Conservation (phyloP, 1,284 basidiomycete genomes). For the Cryptococcus hybrid region DNA sequence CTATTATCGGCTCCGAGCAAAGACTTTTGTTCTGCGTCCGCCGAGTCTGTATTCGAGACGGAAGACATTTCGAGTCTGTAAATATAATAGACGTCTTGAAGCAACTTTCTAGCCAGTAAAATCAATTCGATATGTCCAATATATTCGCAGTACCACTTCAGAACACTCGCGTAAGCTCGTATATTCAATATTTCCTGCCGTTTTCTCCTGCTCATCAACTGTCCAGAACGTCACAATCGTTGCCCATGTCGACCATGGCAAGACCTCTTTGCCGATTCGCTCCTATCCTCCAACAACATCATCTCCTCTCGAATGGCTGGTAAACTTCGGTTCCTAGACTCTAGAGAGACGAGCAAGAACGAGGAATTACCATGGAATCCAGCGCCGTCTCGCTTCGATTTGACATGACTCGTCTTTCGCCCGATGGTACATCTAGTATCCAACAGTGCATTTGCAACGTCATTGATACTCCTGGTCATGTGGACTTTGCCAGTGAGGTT, state of each 20-base stretch:
- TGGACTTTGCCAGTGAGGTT: conserved; percentile 97
- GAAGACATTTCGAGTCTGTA: not conserved
- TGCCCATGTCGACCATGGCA: conserved; percentile 65
- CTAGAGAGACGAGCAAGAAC: conserved; percentile 93
- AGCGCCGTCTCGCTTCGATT: conserved; percentile 88
- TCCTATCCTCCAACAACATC: conserved; percentile 96
- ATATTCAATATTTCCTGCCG: not conserved
- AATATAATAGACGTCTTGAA: too few species aligned
- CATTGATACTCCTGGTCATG: conserved; percentile 98
- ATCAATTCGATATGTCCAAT: conserved; percentile 25
- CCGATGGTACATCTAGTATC: conserved; percentile 35
- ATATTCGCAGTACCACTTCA: conserved; percentile 45
- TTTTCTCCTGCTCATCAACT: not conserved
- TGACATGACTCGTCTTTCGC: conserved; percentile 60
- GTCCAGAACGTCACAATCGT: conserved; percentile 50
- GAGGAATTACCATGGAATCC: conserved; percentile 99
- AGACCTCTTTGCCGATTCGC: conserved; percentile 92
- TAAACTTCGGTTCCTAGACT: conserved; percentile 94
- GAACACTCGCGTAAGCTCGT: conserved; percentile 41
- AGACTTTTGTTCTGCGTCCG: too few species aligned
- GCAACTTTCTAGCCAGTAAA: too few species aligned
- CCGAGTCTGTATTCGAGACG: conserved; percentile 16
- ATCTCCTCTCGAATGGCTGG: conserved; percentile 94
- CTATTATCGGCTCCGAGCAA: too few species aligned
- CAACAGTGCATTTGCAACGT: conserved; percentile 62